phyloP scores from a whole-genome alignment of 441 rosid genomes.

The Arabidopsis lyrata region DNA sequence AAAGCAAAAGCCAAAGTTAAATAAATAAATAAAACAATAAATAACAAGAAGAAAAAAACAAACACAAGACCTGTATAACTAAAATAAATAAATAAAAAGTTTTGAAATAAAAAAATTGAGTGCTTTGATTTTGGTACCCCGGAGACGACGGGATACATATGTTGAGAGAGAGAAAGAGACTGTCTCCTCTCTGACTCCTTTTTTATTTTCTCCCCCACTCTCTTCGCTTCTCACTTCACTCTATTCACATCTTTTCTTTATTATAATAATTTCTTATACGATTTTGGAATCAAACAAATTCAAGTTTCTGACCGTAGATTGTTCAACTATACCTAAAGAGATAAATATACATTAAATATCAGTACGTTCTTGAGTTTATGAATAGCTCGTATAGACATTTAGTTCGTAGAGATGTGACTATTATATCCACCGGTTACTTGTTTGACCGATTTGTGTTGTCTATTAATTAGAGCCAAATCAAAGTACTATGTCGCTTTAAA shows the following conservation, averaged over 20 bases:
- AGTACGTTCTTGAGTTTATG: constrained; percentile 33
- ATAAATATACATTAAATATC: constrained; percentile 30
- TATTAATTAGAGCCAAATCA: constrained; percentile 16
- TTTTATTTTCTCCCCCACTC: constrained; percentile 50
- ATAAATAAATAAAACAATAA: constrained; percentile 14
- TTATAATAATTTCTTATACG: constrained; percentile 15
- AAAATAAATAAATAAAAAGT: not conserved
- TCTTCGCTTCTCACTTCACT: constrained; percentile 49
- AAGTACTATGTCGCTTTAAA: not conserved
- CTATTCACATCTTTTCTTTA: constrained; percentile 8
- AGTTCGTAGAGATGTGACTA: constrained; percentile 25
- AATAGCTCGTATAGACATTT: constrained; percentile 34
- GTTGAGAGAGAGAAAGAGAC: constrained; percentile 50
- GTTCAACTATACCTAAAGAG: constrained; percentile 35
- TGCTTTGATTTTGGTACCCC: constrained; percentile 55
- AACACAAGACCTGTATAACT: constrained; percentile 11
- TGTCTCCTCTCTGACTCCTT: constrained; percentile 43
- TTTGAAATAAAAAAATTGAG: not conserved
- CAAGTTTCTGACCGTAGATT: constrained; percentile 41
- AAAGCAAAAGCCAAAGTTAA: constrained; percentile 49
- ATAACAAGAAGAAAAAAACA: constrained; percentile 29
- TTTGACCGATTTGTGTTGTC: constrained; percentile 23
- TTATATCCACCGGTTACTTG: constrained; percentile 26
- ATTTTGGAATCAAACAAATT: constrained; percentile 41
- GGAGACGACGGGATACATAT: constrained; percentile 65